These are phyloP conservation scores for Verticillium albo-atrum DNA, from an alignment of 2,329 filamentous ascomycete genomes.

Conservation along the genomic window DNA sequence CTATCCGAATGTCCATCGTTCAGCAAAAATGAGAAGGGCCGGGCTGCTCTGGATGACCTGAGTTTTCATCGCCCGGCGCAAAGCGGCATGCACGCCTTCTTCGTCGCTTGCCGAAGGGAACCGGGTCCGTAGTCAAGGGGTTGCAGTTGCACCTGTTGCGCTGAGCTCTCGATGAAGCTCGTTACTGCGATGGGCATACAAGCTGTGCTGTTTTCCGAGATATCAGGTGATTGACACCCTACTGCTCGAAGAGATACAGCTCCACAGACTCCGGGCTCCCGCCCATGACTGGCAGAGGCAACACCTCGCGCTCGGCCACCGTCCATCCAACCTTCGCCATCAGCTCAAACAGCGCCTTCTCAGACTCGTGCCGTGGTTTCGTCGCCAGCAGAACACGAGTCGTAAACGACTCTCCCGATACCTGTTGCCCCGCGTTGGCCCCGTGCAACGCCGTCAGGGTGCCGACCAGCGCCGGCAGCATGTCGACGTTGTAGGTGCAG, in stretches of 20 bases:
- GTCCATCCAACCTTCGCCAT: slow-evolving; percentile 42
- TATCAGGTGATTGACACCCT: too few species aligned
- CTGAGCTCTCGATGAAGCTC: too few species aligned
- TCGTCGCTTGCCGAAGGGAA: too few species aligned
- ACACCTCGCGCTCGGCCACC: slow-evolving; percentile 31
- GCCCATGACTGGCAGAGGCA: slow-evolving; percentile 42
- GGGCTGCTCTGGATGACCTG: too few species aligned
- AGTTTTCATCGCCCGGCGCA: too few species aligned
- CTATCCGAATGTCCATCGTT: too few species aligned
- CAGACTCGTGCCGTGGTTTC: slow-evolving; percentile 52
- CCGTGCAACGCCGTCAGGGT: slow-evolving; percentile 46
- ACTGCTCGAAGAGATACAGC: slow-evolving; percentile 45
- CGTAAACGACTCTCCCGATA: neutral
- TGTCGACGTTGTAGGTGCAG: slow-evolving; percentile 58
- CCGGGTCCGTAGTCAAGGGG: too few species aligned
- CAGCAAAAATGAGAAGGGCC: too few species aligned
- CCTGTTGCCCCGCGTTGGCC: slow-evolving; percentile 20
- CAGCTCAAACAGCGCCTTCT: slow-evolving; percentile 42
- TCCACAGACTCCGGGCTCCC: slow-evolving; percentile 42
- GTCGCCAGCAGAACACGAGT: slow-evolving; percentile 50
- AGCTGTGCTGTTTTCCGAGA: too few species aligned
- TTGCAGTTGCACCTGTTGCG: too few species aligned
- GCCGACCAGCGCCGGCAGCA: slow-evolving; percentile 46
- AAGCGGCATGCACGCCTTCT: too few species aligned
- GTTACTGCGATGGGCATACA: too few species aligned